A percentile compares a stretch with the other conserved stretches of the same genome.
Evolutionary conservation across 2,329 filamentous ascomycete genomes (phyloP).

Genomic region (Ophiosphaerella herpotricha): DNA sequence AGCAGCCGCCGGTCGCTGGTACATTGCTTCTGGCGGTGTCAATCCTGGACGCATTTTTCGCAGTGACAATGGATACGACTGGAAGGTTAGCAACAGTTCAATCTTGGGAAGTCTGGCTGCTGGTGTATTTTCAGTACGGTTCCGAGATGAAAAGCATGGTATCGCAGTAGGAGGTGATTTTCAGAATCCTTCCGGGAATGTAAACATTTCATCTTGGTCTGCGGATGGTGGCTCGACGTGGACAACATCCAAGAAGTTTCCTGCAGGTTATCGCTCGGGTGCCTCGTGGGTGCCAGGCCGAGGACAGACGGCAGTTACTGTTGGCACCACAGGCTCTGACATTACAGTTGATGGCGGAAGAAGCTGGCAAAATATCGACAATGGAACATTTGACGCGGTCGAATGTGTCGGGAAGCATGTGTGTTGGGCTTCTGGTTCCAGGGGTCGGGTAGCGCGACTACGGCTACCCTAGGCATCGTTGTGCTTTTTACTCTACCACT

Average conservation of each 20-base stretch:
- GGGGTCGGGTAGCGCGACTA: constrained; percentile 26
- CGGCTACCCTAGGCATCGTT: too few species aligned
- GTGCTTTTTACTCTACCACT: too few species aligned
- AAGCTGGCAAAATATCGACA: constrained; percentile 28
- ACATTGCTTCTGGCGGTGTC: constrained; percentile 32
- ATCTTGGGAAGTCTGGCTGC: constrained; percentile 30
- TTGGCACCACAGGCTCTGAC: constrained; percentile 35
- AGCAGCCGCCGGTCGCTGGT: constrained; percentile 32
- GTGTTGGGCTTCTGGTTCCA: constrained; percentile 35
- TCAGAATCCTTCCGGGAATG: constrained; percentile 24
- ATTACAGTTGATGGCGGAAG: constrained; percentile 33
- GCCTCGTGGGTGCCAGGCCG: constrained; percentile 29
- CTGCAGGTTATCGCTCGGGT: constrained; percentile 32
- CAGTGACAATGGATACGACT: constrained; percentile 17
- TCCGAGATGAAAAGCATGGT: constrained; percentile 27
- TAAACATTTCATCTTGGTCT: constrained; percentile 30
- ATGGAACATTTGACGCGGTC: constrained; percentile 35
- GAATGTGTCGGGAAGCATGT: constrained; percentile 20
- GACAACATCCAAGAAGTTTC: constrained; percentile 25
- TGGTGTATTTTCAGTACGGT: constrained; percentile 36
- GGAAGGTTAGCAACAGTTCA: constrained; percentile 25
- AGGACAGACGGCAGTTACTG: constrained; percentile 22
- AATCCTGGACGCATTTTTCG: constrained; percentile 30
- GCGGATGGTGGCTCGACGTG: constrained; percentile 28
- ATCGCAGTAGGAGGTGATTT: constrained; percentile 36